Conservation (phyloP, 495 filamentous ascomycete species). For the Tuber melanosporum region DNA sequence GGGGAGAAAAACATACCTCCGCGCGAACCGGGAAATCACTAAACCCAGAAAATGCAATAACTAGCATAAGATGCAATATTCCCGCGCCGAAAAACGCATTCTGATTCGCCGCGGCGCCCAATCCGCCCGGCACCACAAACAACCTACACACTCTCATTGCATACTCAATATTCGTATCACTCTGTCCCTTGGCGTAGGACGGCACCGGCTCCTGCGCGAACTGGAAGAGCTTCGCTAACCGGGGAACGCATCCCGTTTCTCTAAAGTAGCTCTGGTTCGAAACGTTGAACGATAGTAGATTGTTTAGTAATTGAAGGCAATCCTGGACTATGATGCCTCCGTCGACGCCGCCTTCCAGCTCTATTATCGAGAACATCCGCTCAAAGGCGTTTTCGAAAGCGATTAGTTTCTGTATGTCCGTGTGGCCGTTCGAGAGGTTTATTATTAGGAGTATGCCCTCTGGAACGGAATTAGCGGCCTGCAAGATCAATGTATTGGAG, state of each 20-base stretch:
- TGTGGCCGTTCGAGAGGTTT: constrained; percentile 61
- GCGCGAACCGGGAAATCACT: constrained; percentile 71
- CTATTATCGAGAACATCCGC: constrained; percentile 71
- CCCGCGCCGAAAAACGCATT: constrained; percentile 74
- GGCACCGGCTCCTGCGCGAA: constrained; percentile 57
- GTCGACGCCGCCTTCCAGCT: constrained; percentile 69
- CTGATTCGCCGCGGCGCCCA: constrained; percentile 78
- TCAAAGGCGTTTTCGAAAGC: constrained; percentile 93
- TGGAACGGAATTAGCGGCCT: constrained; percentile 31
- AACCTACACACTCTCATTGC: constrained; percentile 75
- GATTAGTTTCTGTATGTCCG: constrained; percentile 86
- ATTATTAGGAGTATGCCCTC: constrained; percentile 64
- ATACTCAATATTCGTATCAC: constrained; percentile 88
- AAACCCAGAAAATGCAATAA: constrained; percentile 71
- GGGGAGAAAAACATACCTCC: constrained; percentile 53
- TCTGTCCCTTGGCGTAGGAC: constrained; percentile 67
- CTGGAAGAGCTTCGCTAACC: constrained; percentile 62
- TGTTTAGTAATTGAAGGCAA: constrained; percentile 85
- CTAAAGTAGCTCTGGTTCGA: constrained; percentile 93
- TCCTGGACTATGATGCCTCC: constrained; percentile 90
- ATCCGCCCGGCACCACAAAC: constrained; percentile 72
- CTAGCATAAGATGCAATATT: constrained; percentile 71
- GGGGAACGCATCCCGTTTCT: constrained; percentile 77
- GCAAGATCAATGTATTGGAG: constrained; percentile 14
- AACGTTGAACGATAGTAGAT: constrained; percentile 78